Conservation (phyloP, 176 grass and related monocot species). For the Musa acuminata region DNA sequence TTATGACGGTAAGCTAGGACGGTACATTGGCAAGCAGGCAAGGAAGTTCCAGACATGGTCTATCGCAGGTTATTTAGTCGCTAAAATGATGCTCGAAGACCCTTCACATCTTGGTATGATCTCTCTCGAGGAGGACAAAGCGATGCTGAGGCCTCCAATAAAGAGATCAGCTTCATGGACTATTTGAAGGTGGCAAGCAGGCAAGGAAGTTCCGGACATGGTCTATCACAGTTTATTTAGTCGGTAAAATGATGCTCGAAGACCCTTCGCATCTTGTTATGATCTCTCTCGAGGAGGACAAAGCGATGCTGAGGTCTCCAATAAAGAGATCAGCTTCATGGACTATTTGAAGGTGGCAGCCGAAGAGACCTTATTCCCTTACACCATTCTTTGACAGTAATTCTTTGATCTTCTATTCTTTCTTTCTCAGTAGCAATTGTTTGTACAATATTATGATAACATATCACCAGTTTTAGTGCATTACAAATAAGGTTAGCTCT, state of each 20-base stretch:
- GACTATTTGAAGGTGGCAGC: neutral
- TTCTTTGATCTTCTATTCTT: neutral
- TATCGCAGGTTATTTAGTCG: neutral
- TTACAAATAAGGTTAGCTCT: too few species aligned
- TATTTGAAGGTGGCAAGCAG: neutral
- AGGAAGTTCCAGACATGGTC: slow-evolving; percentile 2
- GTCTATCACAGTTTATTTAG: neutral
- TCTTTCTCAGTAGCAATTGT: neutral
- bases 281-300: neutral
- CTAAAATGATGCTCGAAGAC: neutral
- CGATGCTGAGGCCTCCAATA: neutral
- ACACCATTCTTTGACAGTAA: neutral
- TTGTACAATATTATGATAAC: too few species aligned
- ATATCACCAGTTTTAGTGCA: too few species aligned
- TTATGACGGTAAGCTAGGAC: too few species aligned
- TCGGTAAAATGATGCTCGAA: neutral
- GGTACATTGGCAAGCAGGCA: neutral
- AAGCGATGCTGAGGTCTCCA: neutral
- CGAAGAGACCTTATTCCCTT: neutral
- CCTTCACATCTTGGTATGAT: neutral
- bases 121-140: neutral
- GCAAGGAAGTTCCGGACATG: neutral
- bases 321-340: neutral
- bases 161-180: neutral
- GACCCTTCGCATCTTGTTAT: neutral